phyloP scores from a whole-genome alignment of 1,284 basidiomycete genomes.

The Ceratobasidium sp. region DNA sequence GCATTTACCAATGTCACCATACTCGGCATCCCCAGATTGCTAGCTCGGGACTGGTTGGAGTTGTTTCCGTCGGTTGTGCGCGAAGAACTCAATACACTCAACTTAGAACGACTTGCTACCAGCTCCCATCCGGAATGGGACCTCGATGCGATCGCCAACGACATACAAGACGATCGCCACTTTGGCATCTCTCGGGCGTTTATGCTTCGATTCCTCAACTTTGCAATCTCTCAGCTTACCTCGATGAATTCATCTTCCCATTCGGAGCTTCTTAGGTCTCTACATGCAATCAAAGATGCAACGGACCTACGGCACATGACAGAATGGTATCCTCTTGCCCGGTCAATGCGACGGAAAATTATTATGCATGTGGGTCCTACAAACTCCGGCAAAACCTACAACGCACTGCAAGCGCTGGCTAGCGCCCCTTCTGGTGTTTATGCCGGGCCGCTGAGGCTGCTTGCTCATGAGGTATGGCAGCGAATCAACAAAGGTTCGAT shows the following conservation, averaged over 20 bases:
- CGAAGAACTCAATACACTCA: slow-evolving; percentile 1
- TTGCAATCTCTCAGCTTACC: slow-evolving; percentile 17
- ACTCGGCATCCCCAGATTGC: slow-evolving; percentile 9
- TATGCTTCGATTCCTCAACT: slow-evolving; percentile 5
- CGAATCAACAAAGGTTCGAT: slow-evolving; percentile 91
- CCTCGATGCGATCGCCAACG: not conserved
- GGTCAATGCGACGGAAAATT: slow-evolving; percentile 70
- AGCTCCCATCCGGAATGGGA: slow-evolving; percentile 1
- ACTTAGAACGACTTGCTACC: not conserved
- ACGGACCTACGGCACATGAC: slow-evolving; percentile 37
- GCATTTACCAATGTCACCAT: not conserved
- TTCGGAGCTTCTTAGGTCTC: not conserved
- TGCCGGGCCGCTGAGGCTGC: slow-evolving; percentile 87
- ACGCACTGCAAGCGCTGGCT: slow-evolving; percentile 87
- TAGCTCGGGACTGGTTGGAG: not conserved
- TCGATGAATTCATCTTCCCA: not conserved
- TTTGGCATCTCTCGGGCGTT: not conserved
- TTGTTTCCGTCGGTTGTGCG: not conserved
- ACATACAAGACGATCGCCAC: slow-evolving; percentile 8
- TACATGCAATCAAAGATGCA: slow-evolving; percentile 18
- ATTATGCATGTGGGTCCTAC: slow-evolving; percentile 98
- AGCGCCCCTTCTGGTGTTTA: slow-evolving; percentile 79
- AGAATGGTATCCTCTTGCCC: slow-evolving; percentile 48
- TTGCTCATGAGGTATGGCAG: slow-evolving; percentile 96
- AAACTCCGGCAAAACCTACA: slow-evolving; percentile 96